phyloP scores from a whole-genome alignment of 495 filamentous ascomycete genomes.

The Penicillium diatomitis region DNA sequence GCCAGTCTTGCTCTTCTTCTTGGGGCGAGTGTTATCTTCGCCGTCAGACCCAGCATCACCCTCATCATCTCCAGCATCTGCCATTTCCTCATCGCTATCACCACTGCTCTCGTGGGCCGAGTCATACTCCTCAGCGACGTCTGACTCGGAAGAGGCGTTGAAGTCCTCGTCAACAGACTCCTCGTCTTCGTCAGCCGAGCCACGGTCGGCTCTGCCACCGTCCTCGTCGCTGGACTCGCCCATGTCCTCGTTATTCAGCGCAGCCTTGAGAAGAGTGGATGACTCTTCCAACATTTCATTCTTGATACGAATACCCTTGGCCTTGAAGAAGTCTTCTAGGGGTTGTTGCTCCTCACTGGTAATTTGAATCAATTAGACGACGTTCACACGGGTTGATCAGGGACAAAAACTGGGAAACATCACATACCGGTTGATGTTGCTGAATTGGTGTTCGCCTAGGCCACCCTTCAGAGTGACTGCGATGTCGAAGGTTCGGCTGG shows the following conservation, averaged over 20 bases:
- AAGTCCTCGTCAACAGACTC: constrained; percentile 96
- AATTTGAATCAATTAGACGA: constrained; percentile 1
- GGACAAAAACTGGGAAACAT: not conserved
- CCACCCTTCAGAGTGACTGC: constrained; percentile 76
- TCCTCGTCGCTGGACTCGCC: constrained; percentile 83
- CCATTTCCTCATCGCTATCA: constrained; percentile 57
- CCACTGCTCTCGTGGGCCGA: constrained; percentile 78
- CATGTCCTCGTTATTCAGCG: constrained; percentile 66
- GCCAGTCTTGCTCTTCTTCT: constrained; percentile 59
- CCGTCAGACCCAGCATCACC: constrained; percentile 38
- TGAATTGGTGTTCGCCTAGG: constrained; percentile 81
- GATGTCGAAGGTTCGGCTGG: constrained; percentile 94
- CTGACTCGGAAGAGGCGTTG: constrained; percentile 78
- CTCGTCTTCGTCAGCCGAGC: constrained; percentile 90
- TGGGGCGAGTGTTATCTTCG: constrained; percentile 46
- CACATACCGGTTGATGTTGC: constrained; percentile 87
- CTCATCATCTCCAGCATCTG: constrained; percentile 45
- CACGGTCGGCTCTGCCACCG: constrained; percentile 58
- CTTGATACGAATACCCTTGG: constrained; percentile 87
- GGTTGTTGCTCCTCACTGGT: constrained; percentile 86
- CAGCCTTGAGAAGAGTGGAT: constrained; percentile 37
- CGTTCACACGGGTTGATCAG: no score
- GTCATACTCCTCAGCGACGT: constrained; percentile 95
- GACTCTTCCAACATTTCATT: constrained; percentile 78
- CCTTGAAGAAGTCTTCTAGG: constrained; percentile 90